A percentile compares a stretch with the other conserved stretches of the same genome.
phyloP scores from a whole-genome alignment of 2,329 filamentous ascomycete genomes.

The Cladosporium sp. region DNA sequence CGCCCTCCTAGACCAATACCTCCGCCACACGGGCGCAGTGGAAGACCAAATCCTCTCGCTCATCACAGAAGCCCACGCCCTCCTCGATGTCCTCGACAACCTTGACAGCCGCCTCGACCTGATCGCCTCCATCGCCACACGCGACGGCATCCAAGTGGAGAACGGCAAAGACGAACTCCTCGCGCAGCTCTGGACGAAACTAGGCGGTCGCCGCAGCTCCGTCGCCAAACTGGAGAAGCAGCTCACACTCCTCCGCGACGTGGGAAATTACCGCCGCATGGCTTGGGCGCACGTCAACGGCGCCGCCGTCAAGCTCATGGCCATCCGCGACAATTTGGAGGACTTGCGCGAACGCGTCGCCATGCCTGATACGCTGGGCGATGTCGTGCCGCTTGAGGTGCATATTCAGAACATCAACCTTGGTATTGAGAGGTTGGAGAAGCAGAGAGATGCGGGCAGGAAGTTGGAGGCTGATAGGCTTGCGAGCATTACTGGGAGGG shows the following conservation, averaged over 20 bases:
- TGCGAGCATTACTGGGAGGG: conserved; percentile 20
- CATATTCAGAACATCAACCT: conserved; percentile 71
- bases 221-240: conserved; percentile 60
- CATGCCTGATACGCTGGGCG: conserved; percentile 56
- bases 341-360: conserved; percentile 68
- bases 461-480: conserved; percentile 26
- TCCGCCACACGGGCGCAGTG: conserved; percentile 65
- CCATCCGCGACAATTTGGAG: conserved; percentile 65
- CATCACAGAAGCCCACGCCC: conserved; percentile 64
- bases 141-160: conserved; percentile 56
- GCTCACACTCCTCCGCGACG: conserved; percentile 58
- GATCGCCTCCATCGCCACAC: conserved; percentile 64
- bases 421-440: conserved; percentile 67
- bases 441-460: conserved; percentile 50
- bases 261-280: conserved; percentile 60
- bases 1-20: conserved; percentile 66
- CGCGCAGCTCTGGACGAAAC: conserved; percentile 65
- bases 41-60: conserved; percentile 64
- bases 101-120: conserved; percentile 65
- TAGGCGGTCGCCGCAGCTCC: conserved; percentile 63
- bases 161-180: conserved; percentile 62
- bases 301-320: conserved; percentile 67
- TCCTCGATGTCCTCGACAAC: conserved; percentile 60
- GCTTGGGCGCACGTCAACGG: conserved; percentile 65
- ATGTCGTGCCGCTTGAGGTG: conserved; percentile 60